Evolutionary conservation across 108 stramenopile genomes (phyloP).

Genomic region (Epithemia pelagica): DNA sequence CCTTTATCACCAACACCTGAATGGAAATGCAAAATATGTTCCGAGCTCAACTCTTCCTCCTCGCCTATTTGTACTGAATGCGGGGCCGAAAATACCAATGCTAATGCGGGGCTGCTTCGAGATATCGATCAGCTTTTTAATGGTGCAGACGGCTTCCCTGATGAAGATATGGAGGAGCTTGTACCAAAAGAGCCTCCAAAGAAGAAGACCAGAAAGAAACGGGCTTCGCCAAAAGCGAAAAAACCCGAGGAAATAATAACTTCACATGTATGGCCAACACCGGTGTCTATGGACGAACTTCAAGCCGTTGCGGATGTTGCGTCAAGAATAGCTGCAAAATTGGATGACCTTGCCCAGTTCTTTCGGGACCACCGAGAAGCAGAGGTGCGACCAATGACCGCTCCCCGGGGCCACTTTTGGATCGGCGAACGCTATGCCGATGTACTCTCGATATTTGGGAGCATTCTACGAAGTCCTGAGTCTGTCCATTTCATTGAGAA

Average conservation of each 20-base stretch:
- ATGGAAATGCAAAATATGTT: background rate
- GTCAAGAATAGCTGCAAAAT: slow-evolving; percentile 15
- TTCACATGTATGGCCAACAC: background rate
- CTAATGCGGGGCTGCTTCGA: background rate
- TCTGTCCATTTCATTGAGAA: slow-evolving; percentile 36
- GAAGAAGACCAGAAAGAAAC: background rate
- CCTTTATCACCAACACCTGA: background rate
- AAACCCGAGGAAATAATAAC: background rate
- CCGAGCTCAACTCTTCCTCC: background rate
- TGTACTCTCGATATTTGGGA: slow-evolving; percentile 33
- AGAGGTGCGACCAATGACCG: slow-evolving; percentile 15
- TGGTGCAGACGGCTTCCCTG: background rate
- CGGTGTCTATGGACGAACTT: background rate
- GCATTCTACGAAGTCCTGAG: slow-evolving; percentile 33
- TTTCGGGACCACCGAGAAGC: slow-evolving; percentile 24
- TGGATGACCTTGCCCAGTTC: slow-evolving; percentile 28
- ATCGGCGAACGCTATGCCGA: slow-evolving; percentile 26
- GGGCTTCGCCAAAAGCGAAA: background rate
- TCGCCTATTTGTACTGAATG: background rate
- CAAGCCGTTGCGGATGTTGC: slow-evolving; percentile 11
- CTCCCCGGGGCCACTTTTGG: slow-evolving; percentile 23
- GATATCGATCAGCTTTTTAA: background rate
- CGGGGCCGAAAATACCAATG: background rate
- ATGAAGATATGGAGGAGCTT: background rate
- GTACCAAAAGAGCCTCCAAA: background rate